Conservation (phyloP, 495 filamentous ascomycete species). For the Penicillium goetzii region DNA sequence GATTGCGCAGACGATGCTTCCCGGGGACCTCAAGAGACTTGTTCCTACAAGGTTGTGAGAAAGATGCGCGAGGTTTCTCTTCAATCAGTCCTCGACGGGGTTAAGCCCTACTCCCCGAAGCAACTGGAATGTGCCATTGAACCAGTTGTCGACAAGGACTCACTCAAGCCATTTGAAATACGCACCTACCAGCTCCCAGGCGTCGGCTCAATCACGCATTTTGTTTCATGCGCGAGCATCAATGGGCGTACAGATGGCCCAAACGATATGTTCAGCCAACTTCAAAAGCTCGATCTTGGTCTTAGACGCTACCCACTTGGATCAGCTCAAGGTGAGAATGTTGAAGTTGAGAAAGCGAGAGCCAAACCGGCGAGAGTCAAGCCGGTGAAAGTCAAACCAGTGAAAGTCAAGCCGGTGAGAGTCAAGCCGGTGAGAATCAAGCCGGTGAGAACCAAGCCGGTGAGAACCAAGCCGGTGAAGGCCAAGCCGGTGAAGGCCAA, state of each 20-base stretch:
- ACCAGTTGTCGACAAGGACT: constrained; percentile 26
- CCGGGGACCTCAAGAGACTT: not conserved
- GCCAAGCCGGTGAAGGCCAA: not conserved
- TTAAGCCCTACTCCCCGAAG: not conserved
- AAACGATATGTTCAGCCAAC: constrained; percentile 61
- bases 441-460: too few relatives aligned
- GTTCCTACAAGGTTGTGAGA: constrained; percentile 41
- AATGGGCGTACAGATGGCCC: constrained; percentile 58
- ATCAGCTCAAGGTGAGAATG: constrained; percentile 43
- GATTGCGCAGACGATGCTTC: constrained; percentile 45
- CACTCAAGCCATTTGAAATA: constrained; percentile 30
- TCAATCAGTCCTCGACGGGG: not conserved
- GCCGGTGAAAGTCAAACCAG: constrained; percentile 14
- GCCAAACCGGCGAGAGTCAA: constrained; percentile 20
- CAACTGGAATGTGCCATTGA: constrained; percentile 34
- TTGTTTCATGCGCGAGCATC: constrained; percentile 57
- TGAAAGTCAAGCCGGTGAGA: constrained; percentile 3
- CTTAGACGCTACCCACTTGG: constrained; percentile 58
- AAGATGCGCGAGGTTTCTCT: constrained; percentile 35
- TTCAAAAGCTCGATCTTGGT: constrained; percentile 63
- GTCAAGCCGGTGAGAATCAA: too few relatives aligned
- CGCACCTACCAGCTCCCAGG: constrained; percentile 41
- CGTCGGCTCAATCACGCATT: constrained; percentile 64
- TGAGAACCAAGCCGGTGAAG: not conserved
- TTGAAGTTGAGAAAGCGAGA: not conserved